Percentiles rank a stretch among this genome's conserved stretches.
These are phyloP conservation scores for Malus domestica DNA, from an alignment of 306 rosid species.

Conservation along the genomic window DNA sequence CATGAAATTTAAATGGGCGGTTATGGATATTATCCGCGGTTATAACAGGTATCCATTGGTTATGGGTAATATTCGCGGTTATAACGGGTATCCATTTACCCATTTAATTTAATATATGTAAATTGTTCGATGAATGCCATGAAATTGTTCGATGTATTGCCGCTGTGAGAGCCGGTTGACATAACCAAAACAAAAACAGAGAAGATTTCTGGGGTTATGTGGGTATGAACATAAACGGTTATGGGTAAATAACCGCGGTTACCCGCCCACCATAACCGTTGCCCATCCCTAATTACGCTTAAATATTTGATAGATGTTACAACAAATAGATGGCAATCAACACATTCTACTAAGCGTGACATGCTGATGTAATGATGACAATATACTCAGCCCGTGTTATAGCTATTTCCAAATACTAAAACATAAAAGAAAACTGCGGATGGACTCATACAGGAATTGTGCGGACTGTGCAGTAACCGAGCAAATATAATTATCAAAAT, in stretches of 20 bases:
- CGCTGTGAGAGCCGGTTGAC: background rate
- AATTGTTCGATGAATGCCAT: constrained; percentile 32
- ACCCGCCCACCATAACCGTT: too few relatives aligned
- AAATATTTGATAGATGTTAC: background rate
- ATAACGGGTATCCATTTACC: too few relatives aligned
- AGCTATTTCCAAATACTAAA: background rate
- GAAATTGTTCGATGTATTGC: constrained; percentile 17
- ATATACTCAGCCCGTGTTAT: background rate
- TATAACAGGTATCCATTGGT: too few relatives aligned
- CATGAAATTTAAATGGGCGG: too few relatives aligned
- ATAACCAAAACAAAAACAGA: background rate
- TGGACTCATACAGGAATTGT: background rate
- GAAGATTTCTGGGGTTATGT: background rate
- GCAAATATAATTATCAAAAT: background rate
- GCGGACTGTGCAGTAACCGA: background rate
- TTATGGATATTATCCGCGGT: too few relatives aligned
- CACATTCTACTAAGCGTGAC: background rate
- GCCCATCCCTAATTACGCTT: background rate
- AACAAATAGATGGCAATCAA: background rate
- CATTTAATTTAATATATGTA: too few relatives aligned
- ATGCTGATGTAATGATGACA: background rate
- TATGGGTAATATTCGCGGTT: too few relatives aligned
- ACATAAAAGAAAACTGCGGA: background rate
- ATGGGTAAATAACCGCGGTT: too few relatives aligned
- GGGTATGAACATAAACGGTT: too few relatives aligned